phyloP scores from a whole-genome alignment of 2,329 filamentous ascomycete genomes.

The Malbranchea cinnamomea region DNA sequence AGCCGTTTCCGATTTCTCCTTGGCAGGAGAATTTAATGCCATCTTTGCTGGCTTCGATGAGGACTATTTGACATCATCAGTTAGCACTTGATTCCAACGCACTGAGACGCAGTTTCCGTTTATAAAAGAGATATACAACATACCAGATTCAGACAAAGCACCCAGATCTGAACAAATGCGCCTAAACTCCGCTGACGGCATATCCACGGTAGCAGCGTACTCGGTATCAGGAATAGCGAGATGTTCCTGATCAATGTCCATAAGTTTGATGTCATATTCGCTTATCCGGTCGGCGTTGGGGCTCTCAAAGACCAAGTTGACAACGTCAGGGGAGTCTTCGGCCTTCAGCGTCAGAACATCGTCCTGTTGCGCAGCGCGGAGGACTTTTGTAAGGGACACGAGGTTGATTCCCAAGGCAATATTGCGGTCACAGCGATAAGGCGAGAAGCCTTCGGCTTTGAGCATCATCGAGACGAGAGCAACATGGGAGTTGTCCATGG shows the following conservation, averaged over 20 bases:
- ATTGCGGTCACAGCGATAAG: constrained; percentile 97
- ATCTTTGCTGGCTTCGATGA: constrained; percentile 93
- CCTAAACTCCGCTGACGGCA: constrained; percentile 84
- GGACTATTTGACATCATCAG: constrained; percentile 41
- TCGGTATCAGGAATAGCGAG: constrained; percentile 98
- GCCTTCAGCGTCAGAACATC: constrained; percentile 95
- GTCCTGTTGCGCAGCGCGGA: constrained; percentile 84
- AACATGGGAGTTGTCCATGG: constrained; percentile 99
- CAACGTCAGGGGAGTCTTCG: constrained; percentile 86
- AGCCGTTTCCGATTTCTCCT: constrained; percentile 91
- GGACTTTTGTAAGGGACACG: constrained; percentile 88
- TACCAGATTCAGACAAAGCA: constrained; percentile 90
- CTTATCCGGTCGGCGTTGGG: constrained; percentile 74
- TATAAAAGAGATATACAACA: constrained; percentile 18
- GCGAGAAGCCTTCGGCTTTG: constrained; percentile 84
- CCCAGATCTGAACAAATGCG: constrained; percentile 87
- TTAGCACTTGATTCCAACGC: not conserved
- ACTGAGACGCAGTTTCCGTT: constrained; percentile 1
- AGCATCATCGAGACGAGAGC: constrained; percentile 98
- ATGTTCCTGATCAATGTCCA: constrained; percentile 99
- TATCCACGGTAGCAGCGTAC: constrained; percentile 76
- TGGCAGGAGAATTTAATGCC: constrained; percentile 88
- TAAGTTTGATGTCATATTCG: constrained; percentile 99
- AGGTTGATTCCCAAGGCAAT: constrained; percentile 97
- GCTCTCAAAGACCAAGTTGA: constrained; percentile 94